Evolutionary conservation across 805 yeast species (phyloP).

Genomic region (Candida ortonii): DNA sequence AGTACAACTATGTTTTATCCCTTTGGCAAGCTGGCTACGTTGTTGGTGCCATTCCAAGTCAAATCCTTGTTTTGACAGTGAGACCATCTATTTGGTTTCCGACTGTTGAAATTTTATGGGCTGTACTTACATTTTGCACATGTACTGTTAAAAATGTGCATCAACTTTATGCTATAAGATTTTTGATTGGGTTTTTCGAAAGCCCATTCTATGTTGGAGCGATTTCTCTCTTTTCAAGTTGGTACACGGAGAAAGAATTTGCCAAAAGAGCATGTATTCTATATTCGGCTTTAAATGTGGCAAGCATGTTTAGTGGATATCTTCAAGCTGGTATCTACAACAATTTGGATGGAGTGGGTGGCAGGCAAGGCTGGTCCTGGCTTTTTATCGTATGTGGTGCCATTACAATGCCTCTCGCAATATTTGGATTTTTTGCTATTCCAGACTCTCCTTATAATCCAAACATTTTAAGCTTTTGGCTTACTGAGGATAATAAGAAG

Average conservation of each 20-base stretch:
- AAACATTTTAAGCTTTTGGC: constrained; percentile 30
- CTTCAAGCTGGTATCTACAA: constrained; percentile 53
- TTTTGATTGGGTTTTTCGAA: constrained; percentile 59
- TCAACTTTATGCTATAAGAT: constrained; percentile 53
- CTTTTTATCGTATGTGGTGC: constrained; percentile 61
- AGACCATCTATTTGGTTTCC: constrained; percentile 52
- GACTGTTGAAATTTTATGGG: constrained; percentile 58
- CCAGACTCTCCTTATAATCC: constrained; percentile 45
- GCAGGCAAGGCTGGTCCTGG: constrained; percentile 67
- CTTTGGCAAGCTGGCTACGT: constrained; percentile 44
- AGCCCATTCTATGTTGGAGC: constrained; percentile 44
- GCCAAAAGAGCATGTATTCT: constrained; percentile 58
- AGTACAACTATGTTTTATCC: constrained; percentile 14
- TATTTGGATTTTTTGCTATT: constrained; percentile 53
- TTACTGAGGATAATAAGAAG: constrained; percentile 5
- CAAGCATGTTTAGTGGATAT: constrained; percentile 58
- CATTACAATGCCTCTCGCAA: constrained; percentile 54
- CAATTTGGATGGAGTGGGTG: constrained; percentile 44
- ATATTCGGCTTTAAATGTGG: constrained; percentile 61
- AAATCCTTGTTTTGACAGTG: constrained; percentile 37
- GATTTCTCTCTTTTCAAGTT: constrained; percentile 44
- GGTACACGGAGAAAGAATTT: constrained; percentile 53
- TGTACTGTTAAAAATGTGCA: constrained; percentile 38
- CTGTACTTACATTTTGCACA: constrained; percentile 49
- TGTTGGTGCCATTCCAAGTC: constrained; percentile 58